A percentile compares a stretch with the other conserved stretches of the same genome.
These are phyloP conservation scores for Salvia rosmarinus DNA, from an alignment of 257 asterid genomes.

Conservation along the genomic window DNA sequence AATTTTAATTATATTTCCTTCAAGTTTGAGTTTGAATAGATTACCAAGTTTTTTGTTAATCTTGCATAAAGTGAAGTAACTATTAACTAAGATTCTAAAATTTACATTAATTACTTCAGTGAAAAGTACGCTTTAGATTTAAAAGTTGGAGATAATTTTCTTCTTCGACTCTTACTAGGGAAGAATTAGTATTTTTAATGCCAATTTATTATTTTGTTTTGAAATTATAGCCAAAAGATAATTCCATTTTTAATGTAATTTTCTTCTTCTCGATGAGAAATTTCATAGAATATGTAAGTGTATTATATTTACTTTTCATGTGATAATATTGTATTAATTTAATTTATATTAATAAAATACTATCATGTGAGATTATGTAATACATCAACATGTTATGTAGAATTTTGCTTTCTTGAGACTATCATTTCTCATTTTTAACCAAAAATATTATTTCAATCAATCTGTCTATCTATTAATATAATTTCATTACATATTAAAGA, in stretches of 20 bases:
- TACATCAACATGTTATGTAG: too few relatives aligned
- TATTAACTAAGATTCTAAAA: background rate
- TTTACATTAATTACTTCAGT: background rate
- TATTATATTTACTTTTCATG: too few relatives aligned
- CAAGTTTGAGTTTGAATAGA: background rate
- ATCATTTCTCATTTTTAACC: background rate
- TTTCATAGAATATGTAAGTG: too few relatives aligned
- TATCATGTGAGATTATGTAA: too few relatives aligned
- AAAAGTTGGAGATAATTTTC: background rate
- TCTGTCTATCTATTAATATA: too few relatives aligned
- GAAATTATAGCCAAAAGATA: background rate
- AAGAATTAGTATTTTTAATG: background rate
- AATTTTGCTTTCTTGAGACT: too few relatives aligned
- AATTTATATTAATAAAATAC: too few relatives aligned
- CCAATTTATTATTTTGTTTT: background rate
- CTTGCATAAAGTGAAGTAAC: background rate
- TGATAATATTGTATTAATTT: too few relatives aligned
- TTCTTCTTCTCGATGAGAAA: background rate
- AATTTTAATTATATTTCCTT: background rate
- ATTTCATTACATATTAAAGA: too few relatives aligned
- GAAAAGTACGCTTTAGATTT: background rate
- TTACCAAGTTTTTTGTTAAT: too few relatives aligned
- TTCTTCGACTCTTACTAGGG: background rate
- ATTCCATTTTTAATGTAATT: background rate
- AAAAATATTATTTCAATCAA: background rate